Conservation (phyloP, 306 rosid species). For the Sicyos baderoa region DNA sequence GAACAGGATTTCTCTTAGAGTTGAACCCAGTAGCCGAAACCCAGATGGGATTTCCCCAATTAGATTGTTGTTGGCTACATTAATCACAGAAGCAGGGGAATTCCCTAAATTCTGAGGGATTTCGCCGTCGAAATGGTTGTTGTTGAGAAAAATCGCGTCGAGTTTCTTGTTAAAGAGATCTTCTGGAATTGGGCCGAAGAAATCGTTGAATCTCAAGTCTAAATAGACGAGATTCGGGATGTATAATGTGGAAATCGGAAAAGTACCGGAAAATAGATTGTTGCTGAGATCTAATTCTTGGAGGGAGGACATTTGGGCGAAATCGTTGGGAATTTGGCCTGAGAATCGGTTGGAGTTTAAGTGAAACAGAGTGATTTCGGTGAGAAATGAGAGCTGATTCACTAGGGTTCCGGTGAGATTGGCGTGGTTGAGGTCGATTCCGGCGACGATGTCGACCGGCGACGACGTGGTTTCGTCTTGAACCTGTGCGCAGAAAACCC, state of each 20-base stretch:
- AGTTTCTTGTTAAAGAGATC: constrained; percentile 64
- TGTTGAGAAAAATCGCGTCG: constrained; percentile 81
- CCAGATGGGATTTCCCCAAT: constrained; percentile 65
- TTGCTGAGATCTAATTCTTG: constrained; percentile 87
- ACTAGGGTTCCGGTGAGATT: constrained; percentile 74
- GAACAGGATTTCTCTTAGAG: constrained; percentile 66
- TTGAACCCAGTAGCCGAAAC: constrained; percentile 57
- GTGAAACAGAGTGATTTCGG: constrained; percentile 64
- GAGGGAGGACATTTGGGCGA: constrained; percentile 46
- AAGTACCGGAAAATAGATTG: constrained; percentile 73
- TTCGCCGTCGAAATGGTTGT: constrained; percentile 76
- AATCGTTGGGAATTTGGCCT: constrained; percentile 59
- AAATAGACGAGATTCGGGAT: constrained; percentile 69
- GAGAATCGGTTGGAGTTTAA: constrained; percentile 74
- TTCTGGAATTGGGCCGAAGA: constrained; percentile 64
- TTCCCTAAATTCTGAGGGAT: constrained; percentile 65
- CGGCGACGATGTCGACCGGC: constrained; percentile 50
- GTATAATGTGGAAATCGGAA: constrained; percentile 47
- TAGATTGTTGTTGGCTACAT: constrained; percentile 67
- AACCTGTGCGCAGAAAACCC: constrained; percentile 63
- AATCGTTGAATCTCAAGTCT: constrained; percentile 78
- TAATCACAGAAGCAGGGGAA: constrained; percentile 91
- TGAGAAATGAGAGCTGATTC: constrained; percentile 60
- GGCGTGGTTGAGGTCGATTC: constrained; percentile 94
- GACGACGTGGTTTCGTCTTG: constrained; percentile 21